A percentile compares a stretch with the other conserved stretches of the same genome.
phyloP scores from a whole-genome alignment of 2,329 filamentous ascomycete species.

The Xylariales sp. region DNA sequence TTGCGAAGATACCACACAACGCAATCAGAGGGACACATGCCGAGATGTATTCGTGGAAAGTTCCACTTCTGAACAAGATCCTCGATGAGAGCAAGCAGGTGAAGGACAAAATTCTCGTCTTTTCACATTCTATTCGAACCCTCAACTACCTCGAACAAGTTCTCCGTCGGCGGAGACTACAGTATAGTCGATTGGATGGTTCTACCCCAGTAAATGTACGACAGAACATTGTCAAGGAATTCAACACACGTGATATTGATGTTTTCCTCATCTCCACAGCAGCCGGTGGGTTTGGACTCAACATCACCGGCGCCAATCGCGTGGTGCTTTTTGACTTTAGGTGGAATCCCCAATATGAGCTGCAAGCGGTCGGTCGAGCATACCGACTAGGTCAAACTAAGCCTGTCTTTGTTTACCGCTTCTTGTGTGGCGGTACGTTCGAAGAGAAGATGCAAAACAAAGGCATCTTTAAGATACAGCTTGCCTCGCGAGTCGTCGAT shows the following conservation, averaged over 20 bases:
- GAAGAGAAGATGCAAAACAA: conserved; percentile 72
- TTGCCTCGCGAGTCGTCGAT: conserved; percentile 77
- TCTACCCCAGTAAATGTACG: conserved; percentile 50
- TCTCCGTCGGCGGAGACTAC: conserved; percentile 44
- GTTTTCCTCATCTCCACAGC: conserved; percentile 79
- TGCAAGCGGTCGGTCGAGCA: conserved; percentile 81
- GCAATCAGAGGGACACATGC: conserved; percentile 32
- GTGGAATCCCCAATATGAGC: conserved; percentile 77
- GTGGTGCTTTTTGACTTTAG: conserved; percentile 82
- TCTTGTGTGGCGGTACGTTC: conserved; percentile 73
- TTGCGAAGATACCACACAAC: conserved; percentile 28
- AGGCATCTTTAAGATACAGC: conserved; percentile 76
- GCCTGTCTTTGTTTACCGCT: conserved; percentile 78
- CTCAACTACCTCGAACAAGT: conserved; percentile 64
- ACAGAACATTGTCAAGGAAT: conserved; percentile 60
- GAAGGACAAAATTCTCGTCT: conserved; percentile 75
- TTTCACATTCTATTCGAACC: conserved; percentile 68
- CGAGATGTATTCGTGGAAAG: conserved; percentile 61
- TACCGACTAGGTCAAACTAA: conserved; percentile 83
- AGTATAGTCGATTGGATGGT: conserved; percentile 64
- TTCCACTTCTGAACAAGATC: conserved; percentile 63
- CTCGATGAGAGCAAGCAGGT: conserved; percentile 56
- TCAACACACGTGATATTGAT: conserved; percentile 55
- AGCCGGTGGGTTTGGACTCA: conserved; percentile 79
- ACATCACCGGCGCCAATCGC: conserved; percentile 78